phyloP scores from a whole-genome alignment of 108 stramenopile species.

The Fragilaria radians region DNA sequence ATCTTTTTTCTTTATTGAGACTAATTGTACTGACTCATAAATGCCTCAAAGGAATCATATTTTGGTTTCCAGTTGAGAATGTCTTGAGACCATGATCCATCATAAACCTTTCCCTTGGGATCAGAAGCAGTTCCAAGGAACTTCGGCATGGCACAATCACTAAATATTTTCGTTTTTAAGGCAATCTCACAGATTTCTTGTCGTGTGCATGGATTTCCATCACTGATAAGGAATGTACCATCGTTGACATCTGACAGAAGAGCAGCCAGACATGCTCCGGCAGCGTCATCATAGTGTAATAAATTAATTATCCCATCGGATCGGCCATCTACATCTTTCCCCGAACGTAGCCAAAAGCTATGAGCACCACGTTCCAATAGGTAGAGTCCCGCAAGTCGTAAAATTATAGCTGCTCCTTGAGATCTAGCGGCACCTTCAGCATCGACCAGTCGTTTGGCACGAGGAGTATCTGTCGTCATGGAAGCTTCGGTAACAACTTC shows the following conservation, averaged over 20 bases:
- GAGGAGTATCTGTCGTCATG: conserved; percentile 46
- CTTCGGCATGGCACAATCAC: conserved; percentile 40
- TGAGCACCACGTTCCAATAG: conserved; percentile 77
- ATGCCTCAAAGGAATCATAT: conserved; percentile 73
- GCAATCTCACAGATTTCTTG: conserved; percentile 76
- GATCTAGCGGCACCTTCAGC: conserved; percentile 53
- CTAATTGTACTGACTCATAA: conserved; percentile 34
- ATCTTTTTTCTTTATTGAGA: not conserved
- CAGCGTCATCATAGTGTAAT: conserved; percentile 89
- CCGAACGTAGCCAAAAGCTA: conserved; percentile 71
- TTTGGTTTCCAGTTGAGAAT: conserved; percentile 66
- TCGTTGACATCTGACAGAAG: conserved; percentile 34
- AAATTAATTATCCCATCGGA: conserved; percentile 79
- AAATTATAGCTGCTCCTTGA: conserved; percentile 47
- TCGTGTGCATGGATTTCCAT: conserved; percentile 71
- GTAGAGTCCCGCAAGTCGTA: conserved; percentile 79
- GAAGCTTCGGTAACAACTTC: conserved; percentile 54
- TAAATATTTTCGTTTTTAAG: conserved; percentile 44
- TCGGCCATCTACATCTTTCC: conserved; percentile 53
- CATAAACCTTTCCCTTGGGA: conserved; percentile 67
- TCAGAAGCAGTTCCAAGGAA: conserved; percentile 50
- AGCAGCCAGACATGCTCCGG: conserved; percentile 58
- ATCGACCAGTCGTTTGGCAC: conserved; percentile 43
- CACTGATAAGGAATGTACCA: conserved; percentile 71
- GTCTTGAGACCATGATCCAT: conserved; percentile 62